Conservation (phyloP, 2,329 filamentous ascomycete genomes). For the Curvularia lunata region DNA sequence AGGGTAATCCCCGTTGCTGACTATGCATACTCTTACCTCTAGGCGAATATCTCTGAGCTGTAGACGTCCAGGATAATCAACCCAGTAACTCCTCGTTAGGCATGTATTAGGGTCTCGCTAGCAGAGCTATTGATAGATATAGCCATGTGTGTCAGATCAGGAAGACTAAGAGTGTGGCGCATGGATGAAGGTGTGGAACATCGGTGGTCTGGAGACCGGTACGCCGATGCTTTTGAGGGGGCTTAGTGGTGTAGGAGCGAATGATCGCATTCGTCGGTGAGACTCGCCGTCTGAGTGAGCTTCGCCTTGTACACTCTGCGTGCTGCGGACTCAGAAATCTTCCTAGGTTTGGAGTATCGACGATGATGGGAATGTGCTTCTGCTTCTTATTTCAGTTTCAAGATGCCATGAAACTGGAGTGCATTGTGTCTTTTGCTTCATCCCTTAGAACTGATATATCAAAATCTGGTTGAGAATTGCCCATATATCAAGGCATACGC, state of each 20-base stretch:
- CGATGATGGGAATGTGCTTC: not conserved
- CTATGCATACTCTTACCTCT: conserved; percentile 6
- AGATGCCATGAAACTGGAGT: conserved; percentile 8
- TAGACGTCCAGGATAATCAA: conserved; percentile 1
- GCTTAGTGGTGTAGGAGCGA: conserved; percentile 13
- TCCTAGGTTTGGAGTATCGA: conserved; percentile 3
- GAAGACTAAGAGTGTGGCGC: conserved; percentile 8
- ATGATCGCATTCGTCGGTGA: conserved; percentile 9
- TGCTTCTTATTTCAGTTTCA: conserved; percentile 11
- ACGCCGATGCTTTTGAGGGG: conserved; percentile 13
- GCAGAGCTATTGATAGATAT: conserved; percentile 13
- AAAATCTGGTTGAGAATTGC: not conserved
- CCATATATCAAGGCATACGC: conserved; percentile 6
- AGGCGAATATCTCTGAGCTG: not conserved
- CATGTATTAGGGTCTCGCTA: conserved; percentile 3
- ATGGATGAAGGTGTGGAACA: conserved; percentile 11
- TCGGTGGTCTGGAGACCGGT: conserved; percentile 12
- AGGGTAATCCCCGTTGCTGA: conserved; percentile 15
- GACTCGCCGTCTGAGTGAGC: conserved; percentile 11
- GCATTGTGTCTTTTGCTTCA: conserved; percentile 5
- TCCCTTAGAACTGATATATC: not conserved
- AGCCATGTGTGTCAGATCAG: not conserved
- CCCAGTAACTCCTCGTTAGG: not conserved
- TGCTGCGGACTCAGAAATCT: conserved; percentile 14
- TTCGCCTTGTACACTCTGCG: conserved; percentile 8